A percentile compares a stretch with the other conserved stretches of the same genome.
phyloP scores from a whole-genome alignment of 2,329 filamentous ascomycete species.

The Aspergillus flavus region DNA sequence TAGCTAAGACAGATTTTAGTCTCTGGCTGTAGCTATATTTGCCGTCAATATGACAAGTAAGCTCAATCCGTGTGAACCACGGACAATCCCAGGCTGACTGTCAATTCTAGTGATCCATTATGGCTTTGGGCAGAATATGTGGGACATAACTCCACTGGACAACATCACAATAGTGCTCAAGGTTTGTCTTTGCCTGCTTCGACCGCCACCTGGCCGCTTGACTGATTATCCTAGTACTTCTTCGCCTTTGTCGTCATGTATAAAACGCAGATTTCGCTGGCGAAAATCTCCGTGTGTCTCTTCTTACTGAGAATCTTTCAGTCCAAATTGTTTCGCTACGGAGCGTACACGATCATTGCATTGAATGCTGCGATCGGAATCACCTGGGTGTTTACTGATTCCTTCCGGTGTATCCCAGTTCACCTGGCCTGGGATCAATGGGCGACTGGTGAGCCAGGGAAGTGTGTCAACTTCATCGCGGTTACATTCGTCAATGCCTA shows the following conservation, averaged over 20 bases:
- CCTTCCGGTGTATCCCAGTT: constrained; percentile 23
- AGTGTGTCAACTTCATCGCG: constrained; percentile 24
- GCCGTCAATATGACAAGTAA: constrained; percentile 18
- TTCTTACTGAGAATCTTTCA: constrained; percentile 29
- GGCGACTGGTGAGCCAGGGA: constrained; percentile 15
- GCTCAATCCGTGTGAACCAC: not conserved
- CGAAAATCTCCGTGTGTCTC: constrained; percentile 29
- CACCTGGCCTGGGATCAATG: constrained; percentile 24
- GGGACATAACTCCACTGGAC: constrained; percentile 25
- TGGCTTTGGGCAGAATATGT: constrained; percentile 26
- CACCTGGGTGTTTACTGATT: constrained; percentile 22
- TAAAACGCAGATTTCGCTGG: constrained; percentile 26
- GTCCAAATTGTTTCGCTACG: constrained; percentile 18
- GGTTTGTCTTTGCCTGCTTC: constrained; percentile 8
- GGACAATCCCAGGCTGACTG: not conserved
- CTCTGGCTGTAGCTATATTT: constrained; percentile 15
- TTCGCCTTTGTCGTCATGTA: constrained; percentile 23
- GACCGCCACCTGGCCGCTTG: too few relatives aligned
- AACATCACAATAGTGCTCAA: constrained; percentile 24
- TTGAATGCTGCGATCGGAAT: constrained; percentile 25
- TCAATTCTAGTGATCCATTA: constrained; percentile 21
- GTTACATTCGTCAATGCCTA: constrained; percentile 20
- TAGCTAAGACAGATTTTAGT: constrained; percentile 6
- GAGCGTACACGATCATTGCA: constrained; percentile 22
- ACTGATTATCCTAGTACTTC: constrained; percentile 16